These are phyloP conservation scores for Paecilomyces variotii DNA, from an alignment of 2,329 filamentous ascomycete genomes.

Conservation along the genomic window DNA sequence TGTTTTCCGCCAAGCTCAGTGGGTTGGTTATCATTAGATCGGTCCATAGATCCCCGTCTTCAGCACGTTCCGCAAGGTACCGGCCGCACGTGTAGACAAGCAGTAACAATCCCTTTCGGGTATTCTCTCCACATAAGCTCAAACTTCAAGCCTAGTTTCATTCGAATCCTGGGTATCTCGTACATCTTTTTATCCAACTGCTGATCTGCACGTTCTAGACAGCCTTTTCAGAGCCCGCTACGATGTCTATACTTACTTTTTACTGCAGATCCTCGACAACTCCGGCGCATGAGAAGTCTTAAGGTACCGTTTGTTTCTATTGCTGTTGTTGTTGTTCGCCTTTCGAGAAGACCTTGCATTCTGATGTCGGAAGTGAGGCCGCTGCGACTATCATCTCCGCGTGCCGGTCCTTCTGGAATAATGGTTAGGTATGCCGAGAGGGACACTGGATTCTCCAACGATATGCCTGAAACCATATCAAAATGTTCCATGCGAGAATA, in stretches of 20 bases:
- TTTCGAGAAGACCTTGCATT: not conserved
- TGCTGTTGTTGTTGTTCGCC: not conserved
- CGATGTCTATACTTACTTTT: not conserved
- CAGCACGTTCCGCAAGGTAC: not conserved
- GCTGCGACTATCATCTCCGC: not conserved
- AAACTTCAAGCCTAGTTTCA: not conserved
- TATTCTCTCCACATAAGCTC: not conserved
- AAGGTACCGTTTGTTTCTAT: not conserved
- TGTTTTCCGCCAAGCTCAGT: too few relatives aligned
- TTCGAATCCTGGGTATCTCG: not conserved
- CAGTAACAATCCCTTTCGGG: not conserved
- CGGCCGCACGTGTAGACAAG: not conserved
- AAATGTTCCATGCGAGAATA: not conserved
- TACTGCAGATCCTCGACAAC: not conserved
- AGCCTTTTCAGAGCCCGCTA: not conserved
- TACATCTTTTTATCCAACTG: not conserved
- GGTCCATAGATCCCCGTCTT: not conserved
- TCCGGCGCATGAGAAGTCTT: not conserved
- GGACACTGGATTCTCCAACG: not conserved
- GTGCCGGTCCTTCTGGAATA: not conserved
- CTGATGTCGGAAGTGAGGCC: not conserved
- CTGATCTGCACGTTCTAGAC: not conserved
- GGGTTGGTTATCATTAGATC: too few relatives aligned
- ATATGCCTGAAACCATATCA: not conserved
- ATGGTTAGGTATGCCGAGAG: not conserved